Conservation (phyloP, 2,329 filamentous ascomycete genomes). For the Aspergillus nomiae region DNA sequence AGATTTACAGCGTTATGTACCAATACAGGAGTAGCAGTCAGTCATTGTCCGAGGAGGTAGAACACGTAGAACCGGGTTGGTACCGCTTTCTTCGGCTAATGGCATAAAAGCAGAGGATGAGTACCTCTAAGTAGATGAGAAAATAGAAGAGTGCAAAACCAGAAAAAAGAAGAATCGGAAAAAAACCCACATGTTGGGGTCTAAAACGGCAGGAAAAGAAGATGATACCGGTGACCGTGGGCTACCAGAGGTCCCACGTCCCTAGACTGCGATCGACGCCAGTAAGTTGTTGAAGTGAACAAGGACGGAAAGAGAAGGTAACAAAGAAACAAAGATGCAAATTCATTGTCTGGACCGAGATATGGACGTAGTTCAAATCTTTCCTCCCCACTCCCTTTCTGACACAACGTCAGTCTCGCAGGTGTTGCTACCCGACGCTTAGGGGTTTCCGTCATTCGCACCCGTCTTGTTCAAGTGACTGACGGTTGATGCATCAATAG, state of each 20-base stretch:
- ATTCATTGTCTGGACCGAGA: slow-evolving; percentile 10
- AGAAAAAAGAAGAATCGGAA: neutral
- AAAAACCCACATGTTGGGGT: neutral
- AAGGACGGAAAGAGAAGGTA: slow-evolving; percentile 15
- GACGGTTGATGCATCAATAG: slow-evolving; percentile 22
- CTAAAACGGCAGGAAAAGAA: neutral
- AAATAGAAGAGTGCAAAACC: neutral
- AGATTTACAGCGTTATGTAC: slow-evolving; percentile 18
- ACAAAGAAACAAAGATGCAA: slow-evolving; percentile 5
- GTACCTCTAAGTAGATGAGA: neutral
- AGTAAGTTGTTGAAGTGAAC: slow-evolving; percentile 15
- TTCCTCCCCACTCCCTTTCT: slow-evolving; percentile 19
- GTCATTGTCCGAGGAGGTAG: neutral
- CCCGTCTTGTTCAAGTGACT: slow-evolving; percentile 20
- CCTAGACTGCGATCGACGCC: slow-evolving; percentile 21
- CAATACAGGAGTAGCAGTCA: slow-evolving; percentile 15
- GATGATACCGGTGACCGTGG: neutral
- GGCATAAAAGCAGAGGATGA: neutral
- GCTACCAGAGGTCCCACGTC: slow-evolving; percentile 3
- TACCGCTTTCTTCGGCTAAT: neutral
- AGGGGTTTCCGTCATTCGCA: slow-evolving; percentile 13
- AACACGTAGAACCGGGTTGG: neutral
- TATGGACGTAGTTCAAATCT: slow-evolving; percentile 7
- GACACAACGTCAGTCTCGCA: slow-evolving; percentile 6
- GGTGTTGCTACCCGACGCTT: slow-evolving; percentile 4